Conservation (phyloP, 2,329 filamentous ascomycete genomes). For the Calcarisporium arbuscula region DNA sequence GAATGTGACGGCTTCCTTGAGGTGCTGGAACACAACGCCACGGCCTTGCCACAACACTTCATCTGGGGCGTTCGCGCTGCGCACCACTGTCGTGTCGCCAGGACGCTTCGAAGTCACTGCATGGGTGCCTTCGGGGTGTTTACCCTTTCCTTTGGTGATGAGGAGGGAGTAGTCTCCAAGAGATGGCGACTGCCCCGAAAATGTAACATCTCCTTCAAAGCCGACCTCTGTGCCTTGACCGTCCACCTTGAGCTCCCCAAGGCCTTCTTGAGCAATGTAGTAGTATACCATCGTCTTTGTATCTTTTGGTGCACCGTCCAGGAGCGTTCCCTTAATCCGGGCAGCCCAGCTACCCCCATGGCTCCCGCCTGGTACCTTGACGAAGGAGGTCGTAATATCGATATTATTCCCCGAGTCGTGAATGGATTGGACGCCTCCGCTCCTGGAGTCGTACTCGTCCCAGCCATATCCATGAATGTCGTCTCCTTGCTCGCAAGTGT, state of each 20-base stretch:
- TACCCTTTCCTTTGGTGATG: constrained; percentile 62
- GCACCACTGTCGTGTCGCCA: constrained; percentile 68
- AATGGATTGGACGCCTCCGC: constrained; percentile 81
- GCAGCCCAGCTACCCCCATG: constrained; percentile 91
- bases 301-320: constrained; percentile 58
- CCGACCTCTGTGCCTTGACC: constrained; percentile 45
- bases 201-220: constrained; percentile 54
- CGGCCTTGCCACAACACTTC: constrained; percentile 82
- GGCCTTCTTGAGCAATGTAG: constrained; percentile 76
- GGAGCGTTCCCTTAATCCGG: constrained; percentile 74
- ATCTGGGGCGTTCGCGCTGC: constrained; percentile 59
- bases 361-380: constrained; percentile 81
- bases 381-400: constrained; percentile 87
- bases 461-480: constrained; percentile 94
- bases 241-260: constrained; percentile 53
- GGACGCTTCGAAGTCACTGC: constrained; percentile 62
- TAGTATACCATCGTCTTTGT: constrained; percentile 75
- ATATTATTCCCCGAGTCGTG: constrained; percentile 84
- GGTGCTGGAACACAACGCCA: constrained; percentile 49
- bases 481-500: constrained; percentile 94
- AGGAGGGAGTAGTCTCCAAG: constrained; percentile 77
- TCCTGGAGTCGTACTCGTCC: constrained; percentile 91
- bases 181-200: constrained; percentile 63
- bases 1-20: constrained; percentile 44
- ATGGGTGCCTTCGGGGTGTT: constrained; percentile 59